Evolutionary conservation across 768 basidiomycete genomes (phyloP), one percentile per base, ranked within the genome.

Genomic region (Boletus eberwhitei): DNA sequence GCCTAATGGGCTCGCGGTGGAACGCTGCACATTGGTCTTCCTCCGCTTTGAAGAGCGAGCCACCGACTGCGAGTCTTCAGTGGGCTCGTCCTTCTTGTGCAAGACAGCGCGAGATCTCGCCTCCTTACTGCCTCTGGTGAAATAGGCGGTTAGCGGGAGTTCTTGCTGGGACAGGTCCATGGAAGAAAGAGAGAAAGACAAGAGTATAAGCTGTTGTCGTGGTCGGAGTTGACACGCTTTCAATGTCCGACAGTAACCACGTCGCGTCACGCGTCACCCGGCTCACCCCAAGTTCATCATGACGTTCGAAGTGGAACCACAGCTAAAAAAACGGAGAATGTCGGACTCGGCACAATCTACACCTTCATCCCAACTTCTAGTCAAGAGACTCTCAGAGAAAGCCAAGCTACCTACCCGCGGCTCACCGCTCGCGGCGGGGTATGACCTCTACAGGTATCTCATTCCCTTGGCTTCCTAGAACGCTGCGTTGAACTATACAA

Each of bases 331-430:
- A 64, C 79, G 84, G 65, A 88, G 79, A 64, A 76, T 85, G 73
- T 81, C 81, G 5, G 71, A 75, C 38, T 72, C 67, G 36, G 64
- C 70, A 6, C 61, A 67, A 3, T 36, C 60, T 14, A 71, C 77
- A 4, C 78, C 80, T 43, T 64, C 71, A 8, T 62, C 76, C 1
- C 78, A 78, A 43, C 81, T 98, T 19, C 82, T 93, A 50, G 82
- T 99, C 67, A 97, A 97, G 67, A 82, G 85, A 34, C 84, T 89
- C 36, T 93, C 90, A 3, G 82, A 84, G 17, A 89, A 86, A 64
- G 97, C 91, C 24, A 87, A 70, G 58, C 67, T 93, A 21, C 97
- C 97, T 3, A 93, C 90, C 11, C 82, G 93, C 47, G 96, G 97
- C 1, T 93, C 90, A 3, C 72, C 84, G 2, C 76, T 93, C 46